Conservation (phyloP, 208 protist species). For the Leishmania martiniquensis region DNA sequence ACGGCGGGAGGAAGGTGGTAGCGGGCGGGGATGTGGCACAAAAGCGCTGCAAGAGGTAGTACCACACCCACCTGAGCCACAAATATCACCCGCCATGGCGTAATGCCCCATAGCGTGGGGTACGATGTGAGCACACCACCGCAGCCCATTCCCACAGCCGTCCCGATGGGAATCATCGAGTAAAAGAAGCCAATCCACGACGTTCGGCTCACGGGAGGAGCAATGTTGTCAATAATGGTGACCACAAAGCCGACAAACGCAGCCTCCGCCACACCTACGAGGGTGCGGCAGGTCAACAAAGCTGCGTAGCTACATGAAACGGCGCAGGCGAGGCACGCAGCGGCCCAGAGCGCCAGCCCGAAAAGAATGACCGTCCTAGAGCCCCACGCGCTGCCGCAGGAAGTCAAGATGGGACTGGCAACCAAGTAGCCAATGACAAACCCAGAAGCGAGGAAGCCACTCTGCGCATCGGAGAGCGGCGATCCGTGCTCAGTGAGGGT, state of each 20-base stretch:
- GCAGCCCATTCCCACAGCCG: slow-evolving; percentile 70
- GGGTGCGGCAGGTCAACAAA: slow-evolving; percentile 53
- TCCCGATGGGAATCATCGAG: slow-evolving; percentile 85
- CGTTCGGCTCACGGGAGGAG: slow-evolving; percentile 57
- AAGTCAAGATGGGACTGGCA: slow-evolving; percentile 68
- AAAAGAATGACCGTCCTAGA: slow-evolving; percentile 51
- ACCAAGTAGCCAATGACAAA: slow-evolving; percentile 88
- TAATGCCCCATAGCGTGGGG: slow-evolving; percentile 13
- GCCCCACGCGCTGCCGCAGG: slow-evolving; percentile 36
- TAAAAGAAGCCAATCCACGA: slow-evolving; percentile 88
- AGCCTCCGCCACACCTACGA: slow-evolving; percentile 84
- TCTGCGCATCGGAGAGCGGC: slow-evolving; percentile 48
- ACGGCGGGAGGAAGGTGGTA: slow-evolving; percentile 16
- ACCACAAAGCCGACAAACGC: slow-evolving; percentile 82
- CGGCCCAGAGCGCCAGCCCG: slow-evolving; percentile 69
- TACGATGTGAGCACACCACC: slow-evolving; percentile 57
- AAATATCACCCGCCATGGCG: slow-evolving; percentile 63
- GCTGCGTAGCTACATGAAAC: slow-evolving; percentile 50
- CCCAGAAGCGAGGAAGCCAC: slow-evolving; percentile 64
- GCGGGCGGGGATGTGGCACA: slow-evolving; percentile 42
- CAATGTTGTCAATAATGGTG: slow-evolving; percentile 85
- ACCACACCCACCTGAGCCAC: slow-evolving; percentile 50
- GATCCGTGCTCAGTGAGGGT: slow-evolving; percentile 14
- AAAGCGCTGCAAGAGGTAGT: slow-evolving; percentile 42
- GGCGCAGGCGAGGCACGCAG: slow-evolving; percentile 49